A percentile compares a stretch with the other conserved stretches of the same genome.
Evolutionary conservation across 108 stramenopile species (phyloP).

Genomic region (Pseudonitzschia delicatissima): DNA sequence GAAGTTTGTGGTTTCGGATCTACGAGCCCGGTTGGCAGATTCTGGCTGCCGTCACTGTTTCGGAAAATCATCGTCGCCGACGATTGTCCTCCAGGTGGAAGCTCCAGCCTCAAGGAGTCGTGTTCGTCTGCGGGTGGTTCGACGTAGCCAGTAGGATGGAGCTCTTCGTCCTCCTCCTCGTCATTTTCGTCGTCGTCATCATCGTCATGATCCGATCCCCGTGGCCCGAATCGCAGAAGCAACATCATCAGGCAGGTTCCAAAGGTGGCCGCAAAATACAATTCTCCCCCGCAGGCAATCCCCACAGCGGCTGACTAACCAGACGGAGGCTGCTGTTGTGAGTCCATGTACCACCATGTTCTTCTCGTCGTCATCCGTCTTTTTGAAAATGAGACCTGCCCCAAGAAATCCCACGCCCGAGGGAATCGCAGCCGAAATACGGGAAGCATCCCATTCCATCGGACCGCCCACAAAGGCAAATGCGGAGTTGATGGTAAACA

Average conservation of each 20-base stretch:
- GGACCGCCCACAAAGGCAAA: constrained; percentile 84
- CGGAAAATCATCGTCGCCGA: neutral
- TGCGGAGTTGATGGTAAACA: constrained; percentile 84
- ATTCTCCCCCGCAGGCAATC: constrained; percentile 75
- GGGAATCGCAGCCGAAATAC: constrained; percentile 81
- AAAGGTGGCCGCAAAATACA: constrained; percentile 79
- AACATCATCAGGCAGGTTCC: constrained; percentile 72
- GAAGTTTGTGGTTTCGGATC: neutral
- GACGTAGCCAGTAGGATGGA: neutral
- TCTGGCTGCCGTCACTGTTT: neutral
- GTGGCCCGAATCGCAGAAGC: constrained; percentile 82
- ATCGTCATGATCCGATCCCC: constrained; percentile 20
- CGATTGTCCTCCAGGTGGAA: neutral
- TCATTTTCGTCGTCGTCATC: constrained; percentile 27
- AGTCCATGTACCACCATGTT: constrained; percentile 74
- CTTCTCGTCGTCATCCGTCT: constrained; percentile 39
- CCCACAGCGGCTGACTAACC: constrained; percentile 75
- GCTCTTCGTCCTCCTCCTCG: neutral
- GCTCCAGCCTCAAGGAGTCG: neutral
- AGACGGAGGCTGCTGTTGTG: constrained; percentile 75
- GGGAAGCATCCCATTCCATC: constrained; percentile 77
- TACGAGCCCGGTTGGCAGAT: neutral
- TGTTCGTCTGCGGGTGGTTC: neutral
- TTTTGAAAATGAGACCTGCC: constrained; percentile 79
- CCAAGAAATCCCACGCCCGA: constrained; percentile 89